phyloP scores from a whole-genome alignment of 2,329 filamentous ascomycete genomes.

The Septoria linicola region DNA sequence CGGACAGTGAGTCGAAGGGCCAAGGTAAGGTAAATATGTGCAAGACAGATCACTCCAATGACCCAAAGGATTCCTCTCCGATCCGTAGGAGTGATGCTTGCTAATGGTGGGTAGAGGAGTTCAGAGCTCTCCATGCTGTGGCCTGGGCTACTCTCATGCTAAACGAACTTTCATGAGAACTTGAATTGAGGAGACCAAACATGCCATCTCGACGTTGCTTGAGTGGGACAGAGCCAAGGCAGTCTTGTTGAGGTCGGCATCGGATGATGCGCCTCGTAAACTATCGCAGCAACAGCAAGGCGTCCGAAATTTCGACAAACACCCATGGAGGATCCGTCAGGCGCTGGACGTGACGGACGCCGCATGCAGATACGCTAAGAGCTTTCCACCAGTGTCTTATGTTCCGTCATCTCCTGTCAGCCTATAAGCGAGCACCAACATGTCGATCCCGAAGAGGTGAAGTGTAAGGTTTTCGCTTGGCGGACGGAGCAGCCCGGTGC shows the following conservation, averaged over 20 bases:
- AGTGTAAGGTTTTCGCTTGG: no score
- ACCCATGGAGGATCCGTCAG: slow-evolving; percentile 1
- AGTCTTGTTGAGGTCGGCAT: background rate
- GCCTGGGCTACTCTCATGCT: background rate
- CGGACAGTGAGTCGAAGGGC: slow-evolving; percentile 17
- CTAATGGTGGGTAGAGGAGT: slow-evolving; percentile 16
- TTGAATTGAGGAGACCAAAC: background rate
- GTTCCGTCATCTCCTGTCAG: no score
- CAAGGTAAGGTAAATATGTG: slow-evolving; percentile 18
- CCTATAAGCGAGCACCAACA: slow-evolving; percentile 1
- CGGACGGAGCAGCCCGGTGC: background rate
- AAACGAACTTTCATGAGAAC: background rate
- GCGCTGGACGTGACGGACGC: background rate
- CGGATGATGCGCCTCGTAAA: background rate
- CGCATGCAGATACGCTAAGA: background rate
- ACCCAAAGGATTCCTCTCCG: slow-evolving; percentile 19
- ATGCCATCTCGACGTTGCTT: background rate
- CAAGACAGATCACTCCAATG: slow-evolving; percentile 17
- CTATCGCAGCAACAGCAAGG: background rate
- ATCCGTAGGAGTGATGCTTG: slow-evolving; percentile 13
- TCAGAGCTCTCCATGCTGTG: slow-evolving; percentile 6
- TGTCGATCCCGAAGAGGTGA: background rate
- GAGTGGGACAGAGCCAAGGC: background rate
- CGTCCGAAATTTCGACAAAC: slow-evolving; percentile 3
- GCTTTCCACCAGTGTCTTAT: background rate